These are phyloP conservation scores for Penicillium roqueforti DNA, from an alignment of 495 filamentous ascomycete species.

Conservation along the genomic window DNA sequence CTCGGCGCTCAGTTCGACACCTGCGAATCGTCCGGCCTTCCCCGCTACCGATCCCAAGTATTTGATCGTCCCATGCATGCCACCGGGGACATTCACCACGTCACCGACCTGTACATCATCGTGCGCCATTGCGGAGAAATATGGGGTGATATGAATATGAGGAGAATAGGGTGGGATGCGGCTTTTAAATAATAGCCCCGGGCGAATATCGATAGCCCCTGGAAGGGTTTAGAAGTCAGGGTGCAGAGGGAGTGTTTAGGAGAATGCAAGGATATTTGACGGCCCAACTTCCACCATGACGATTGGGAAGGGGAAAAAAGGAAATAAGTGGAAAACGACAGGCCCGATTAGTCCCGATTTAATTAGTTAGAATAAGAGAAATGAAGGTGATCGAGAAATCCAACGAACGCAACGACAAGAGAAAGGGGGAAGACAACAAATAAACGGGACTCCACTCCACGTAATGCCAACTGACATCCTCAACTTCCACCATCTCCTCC, in stretches of 20 bases:
- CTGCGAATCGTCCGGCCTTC: constrained; percentile 87
- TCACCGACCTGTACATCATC: constrained; percentile 77
- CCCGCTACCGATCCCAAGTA: constrained; percentile 84
- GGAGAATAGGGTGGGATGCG: background rate
- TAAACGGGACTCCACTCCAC: constrained; percentile 11
- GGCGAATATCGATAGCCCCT: constrained; percentile 1
- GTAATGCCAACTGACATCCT: constrained; percentile 1
- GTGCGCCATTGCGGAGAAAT: constrained; percentile 30
- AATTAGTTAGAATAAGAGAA: background rate
- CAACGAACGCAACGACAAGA: background rate
- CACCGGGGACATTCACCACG: constrained; percentile 88
- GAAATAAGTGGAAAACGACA: background rate
- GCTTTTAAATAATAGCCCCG: constrained; percentile 6
- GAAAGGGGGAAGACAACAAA: constrained; percentile 29
- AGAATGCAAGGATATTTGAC: constrained; percentile 11
- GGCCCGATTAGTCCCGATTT: background rate
- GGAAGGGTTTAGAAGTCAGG: constrained; percentile 8
- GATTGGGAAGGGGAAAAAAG: background rate
- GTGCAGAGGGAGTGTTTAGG: constrained; percentile 9
- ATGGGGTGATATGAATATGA: background rate
- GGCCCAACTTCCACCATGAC: constrained; percentile 19
- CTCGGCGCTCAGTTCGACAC: constrained; percentile 84
- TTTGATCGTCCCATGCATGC: constrained; percentile 85
- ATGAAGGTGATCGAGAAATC: background rate
- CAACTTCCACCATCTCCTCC: constrained; percentile 10